Base-by-base conservation (phyloP, 306 rosid species). In the Myrica gale region DNA sequence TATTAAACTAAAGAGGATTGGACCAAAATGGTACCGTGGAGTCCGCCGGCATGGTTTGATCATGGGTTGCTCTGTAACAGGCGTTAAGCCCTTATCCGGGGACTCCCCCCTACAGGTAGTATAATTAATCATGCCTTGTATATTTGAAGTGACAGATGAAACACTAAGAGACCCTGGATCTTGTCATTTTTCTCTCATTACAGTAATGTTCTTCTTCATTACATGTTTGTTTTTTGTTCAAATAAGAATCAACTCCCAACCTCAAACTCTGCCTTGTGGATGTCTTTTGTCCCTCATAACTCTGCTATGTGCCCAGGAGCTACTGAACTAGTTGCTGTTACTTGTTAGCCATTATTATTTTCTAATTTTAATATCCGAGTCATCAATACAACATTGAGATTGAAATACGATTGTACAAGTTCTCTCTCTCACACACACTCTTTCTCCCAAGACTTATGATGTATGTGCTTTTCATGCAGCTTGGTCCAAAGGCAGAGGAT, bases 21-120 rank as follows among this genome's bases (percentile, higher is more conserved):
- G 97, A 77, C 98, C 97, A 56, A 85, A 86, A 76, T 91, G 98
- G 98, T 91, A 93, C 54, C 93, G 96, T 16, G 96, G 98, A 45
- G 98, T 88, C 16, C 80, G 96, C 62, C 86, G 91, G 16, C 97
- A 93, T 54, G 97, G 97, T 46, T 80, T 93, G 75, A 93, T 91
- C 79, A 91, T 93, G 96, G 97, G 97, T 69, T 91, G 97, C 71
- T 93, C 96, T 60, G 92, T 88, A 0, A 93, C 93, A 23, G 98
- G 93, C 12, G 79, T 89, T 45, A 93, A 93, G 74, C 97, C 93
- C 74, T 87, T 82, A 0, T 86, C 96, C 0, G 92, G 98, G 21
- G 97, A 91, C 83, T 91, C 98, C 80, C 92, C 93, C 52, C 71
- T 91, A 21, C 75, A 89, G 97, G 93, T 93, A 80, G 50, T 50